phyloP scores from a whole-genome alignment of 2,329 filamentous ascomycete species.

The Lasiodiplodia hormozganensis region DNA sequence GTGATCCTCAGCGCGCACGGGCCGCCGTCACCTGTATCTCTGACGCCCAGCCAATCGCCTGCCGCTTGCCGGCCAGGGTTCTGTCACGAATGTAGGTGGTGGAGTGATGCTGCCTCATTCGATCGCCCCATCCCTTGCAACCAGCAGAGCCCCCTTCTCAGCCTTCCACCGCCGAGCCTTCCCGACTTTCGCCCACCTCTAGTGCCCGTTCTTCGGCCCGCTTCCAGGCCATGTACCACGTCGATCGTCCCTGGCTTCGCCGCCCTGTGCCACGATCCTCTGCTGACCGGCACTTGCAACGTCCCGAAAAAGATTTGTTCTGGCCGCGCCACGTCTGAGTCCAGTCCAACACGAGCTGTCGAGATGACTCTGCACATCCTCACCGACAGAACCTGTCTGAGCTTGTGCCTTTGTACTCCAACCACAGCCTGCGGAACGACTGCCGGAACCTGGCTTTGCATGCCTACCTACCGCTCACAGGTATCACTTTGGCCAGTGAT shows the following conservation, averaged over 20 bases:
- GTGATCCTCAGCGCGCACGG: slow-evolving; percentile 14
- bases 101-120: neutral
- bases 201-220: slow-evolving; percentile 7
- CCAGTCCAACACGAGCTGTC: neutral
- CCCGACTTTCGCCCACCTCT: slow-evolving; percentile 8
- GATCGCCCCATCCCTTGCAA: neutral
- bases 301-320: neutral
- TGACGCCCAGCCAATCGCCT: neutral
- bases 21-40: neutral
- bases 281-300: slow-evolving; percentile 12
- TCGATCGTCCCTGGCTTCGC: neutral
- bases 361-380: neutral
- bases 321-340: slow-evolving; percentile 6
- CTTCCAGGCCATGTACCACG: slow-evolving; percentile 2
- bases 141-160: neutral
- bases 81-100: neutral
- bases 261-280: slow-evolving; percentile 15
- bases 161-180: neutral
- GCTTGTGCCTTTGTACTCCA: neutral
- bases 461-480: neutral
- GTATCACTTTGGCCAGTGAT: neutral
- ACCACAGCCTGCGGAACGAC: neutral
- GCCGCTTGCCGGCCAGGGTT: neutral
- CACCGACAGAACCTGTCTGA: neutral
- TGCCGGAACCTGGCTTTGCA: neutral